Base-by-base conservation (phyloP, 495 filamentous ascomycete genomes). In the Podospora pseudocomata region DNA sequence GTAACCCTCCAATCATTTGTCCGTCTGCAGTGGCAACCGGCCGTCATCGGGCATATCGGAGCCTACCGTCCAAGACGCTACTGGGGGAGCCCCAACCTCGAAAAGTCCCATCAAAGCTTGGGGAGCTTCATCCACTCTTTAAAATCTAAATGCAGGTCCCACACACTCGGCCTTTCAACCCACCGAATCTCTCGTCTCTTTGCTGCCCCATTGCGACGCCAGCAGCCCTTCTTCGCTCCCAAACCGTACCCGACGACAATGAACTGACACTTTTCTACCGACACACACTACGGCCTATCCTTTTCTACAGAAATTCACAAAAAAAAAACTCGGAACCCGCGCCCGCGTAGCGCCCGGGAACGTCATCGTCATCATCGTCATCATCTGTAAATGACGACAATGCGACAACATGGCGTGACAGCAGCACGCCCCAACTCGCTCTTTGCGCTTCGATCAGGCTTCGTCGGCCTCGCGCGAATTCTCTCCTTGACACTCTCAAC, bases 391-490 rank as follows among this genome's bases (percentile, higher is more conserved):
- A 66, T 62, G 68, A 19, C 66, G 39, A 26, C 67, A 2, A 55
- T n/a, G 13, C 69, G 65, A 54, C 28, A 39, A 63, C 72, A 71
- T 65, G 67, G 56, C 32, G 30, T 49, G 39, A 49, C 34, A 34
- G 58, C 69, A 18, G 61, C 63, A 7, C 65, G 68, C 39, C 32
- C 74, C 68, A 79, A 79, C 75, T 74, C 75, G 63, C 66, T 81
- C 59, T 70, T 77, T 68, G 72, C 77, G 44, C 75, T 73, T 13
- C 78, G 81, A 26, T 77, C 80, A 32, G 65, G 72, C 53, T 72
- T 77, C 60, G 72, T 84, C 65, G 79, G 80, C 55, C 59, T 84
- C 55, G 72, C 76, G n/a, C 76, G 77, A 60, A 71, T 75, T 19
- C 53, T 83, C 6, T 79, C 76, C 54, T 71, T 81, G 71, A 75